Evolutionary conservation across 805 yeast genomes (phyloP), one percentile per base, ranked within the genome.

Genomic region (Danielozyma ontarioensis): DNA sequence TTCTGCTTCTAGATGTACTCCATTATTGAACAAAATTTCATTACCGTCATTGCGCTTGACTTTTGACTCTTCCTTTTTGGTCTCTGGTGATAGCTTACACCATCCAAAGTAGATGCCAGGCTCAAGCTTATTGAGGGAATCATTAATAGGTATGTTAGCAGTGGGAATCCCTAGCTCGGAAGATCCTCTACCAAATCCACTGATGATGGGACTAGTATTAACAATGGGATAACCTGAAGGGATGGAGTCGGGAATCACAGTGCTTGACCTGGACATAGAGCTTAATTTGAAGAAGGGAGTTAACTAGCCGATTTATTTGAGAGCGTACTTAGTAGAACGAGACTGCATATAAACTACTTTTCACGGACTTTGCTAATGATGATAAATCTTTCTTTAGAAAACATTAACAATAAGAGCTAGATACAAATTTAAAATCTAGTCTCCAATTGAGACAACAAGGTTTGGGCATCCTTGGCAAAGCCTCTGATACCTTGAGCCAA

Each of bases 101-200:
- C 74, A 88, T 1, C 99, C 99, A 53, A 78, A 93, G 58, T 93
- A 93, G 6, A 93, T 90, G 3, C 99, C 99, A 0, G 90, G 72
- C 2, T 71, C 74, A 14, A 73, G 64, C 29, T 47, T 36, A 31
- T 62, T 57, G 25, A 74, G 48, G 3, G 56, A 39, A 0, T 75
- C 70, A 15, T 74, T 62, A 3, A 84, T 73, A 1, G 86, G 83
- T 4, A 90, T 74, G 50, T 90, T 90, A 5, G 97, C 97, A 0
- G 99, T 93, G 2, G 98, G 98, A 28, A 88, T 83, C 0, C 97
- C 97, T 27, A 93, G 68, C 45, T 87, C 96, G 0, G 93, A 58
- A 0, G 97, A 86, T 0, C 99, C 99, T 34, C 99, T 72, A 4
- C 98, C 99, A 59, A 86, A 93, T 0, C 99, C 98, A 19, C 89